These are phyloP conservation scores for Capsicum chinense DNA, from an alignment of 257 asterid species.

Conservation along the genomic window DNA sequence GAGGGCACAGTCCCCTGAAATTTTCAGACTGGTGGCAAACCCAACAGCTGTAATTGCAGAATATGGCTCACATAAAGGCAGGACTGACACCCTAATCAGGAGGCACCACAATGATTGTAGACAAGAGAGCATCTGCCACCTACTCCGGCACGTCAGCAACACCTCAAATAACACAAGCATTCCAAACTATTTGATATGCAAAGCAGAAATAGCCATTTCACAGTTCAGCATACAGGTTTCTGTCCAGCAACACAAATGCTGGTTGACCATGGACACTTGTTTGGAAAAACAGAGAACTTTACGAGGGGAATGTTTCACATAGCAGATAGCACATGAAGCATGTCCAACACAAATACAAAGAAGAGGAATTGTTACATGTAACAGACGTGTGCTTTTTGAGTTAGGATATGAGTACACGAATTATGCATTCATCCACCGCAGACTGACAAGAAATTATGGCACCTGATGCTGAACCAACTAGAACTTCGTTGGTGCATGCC, in stretches of 20 bases:
- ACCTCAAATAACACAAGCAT: conserved; percentile 16
- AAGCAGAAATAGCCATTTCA: not conserved
- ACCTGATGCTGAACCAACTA: conserved; percentile 7
- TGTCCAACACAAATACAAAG: conserved; percentile 2
- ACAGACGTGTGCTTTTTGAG: not conserved
- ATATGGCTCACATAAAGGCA: not conserved
- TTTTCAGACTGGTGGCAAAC: not conserved
- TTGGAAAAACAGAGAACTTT: not conserved
- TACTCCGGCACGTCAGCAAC: conserved; percentile 22
- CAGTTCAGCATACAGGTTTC: conserved; percentile 5
- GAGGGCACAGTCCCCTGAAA: not conserved
- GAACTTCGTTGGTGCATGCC: not conserved
- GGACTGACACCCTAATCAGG: not conserved
- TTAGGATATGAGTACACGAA: not conserved
- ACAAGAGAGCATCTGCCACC: conserved; percentile 5
- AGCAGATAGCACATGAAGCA: not conserved
- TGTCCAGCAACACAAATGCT: conserved; percentile 2
- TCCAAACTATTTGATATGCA: conserved; percentile 2
- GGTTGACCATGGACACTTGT: conserved; percentile 7
- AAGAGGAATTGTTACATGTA: not conserved
- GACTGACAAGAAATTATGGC: conserved; percentile 3
- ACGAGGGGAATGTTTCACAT: not conserved
- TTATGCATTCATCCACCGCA: not conserved
- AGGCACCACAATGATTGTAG: not conserved
- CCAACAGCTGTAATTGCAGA: not conserved